These are phyloP conservation scores for Hansfordia pulvinata DNA, from an alignment of 2,329 filamentous ascomycete genomes.

Conservation along the genomic window DNA sequence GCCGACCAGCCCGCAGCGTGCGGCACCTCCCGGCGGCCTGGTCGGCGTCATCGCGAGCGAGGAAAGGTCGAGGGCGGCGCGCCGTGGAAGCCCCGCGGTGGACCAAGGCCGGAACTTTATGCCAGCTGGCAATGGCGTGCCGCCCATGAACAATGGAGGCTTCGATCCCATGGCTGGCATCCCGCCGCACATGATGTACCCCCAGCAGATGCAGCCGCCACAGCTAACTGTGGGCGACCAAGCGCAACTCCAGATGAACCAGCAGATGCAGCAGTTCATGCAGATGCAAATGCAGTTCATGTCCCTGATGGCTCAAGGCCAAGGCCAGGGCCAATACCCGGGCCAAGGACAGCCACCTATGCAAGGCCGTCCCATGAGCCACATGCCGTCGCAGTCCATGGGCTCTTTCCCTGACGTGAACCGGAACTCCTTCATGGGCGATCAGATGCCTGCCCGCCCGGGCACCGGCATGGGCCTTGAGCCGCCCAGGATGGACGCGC, in stretches of 20 bases:
- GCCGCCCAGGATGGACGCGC: constrained; percentile 26
- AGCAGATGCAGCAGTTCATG: constrained; percentile 80
- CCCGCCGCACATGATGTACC: constrained; percentile 36
- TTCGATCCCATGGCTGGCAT: constrained; percentile 37
- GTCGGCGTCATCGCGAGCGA: constrained; percentile 82
- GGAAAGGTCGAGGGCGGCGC: constrained; percentile 64
- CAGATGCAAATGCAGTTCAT: constrained; percentile 93
- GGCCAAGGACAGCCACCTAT: constrained; percentile 7
- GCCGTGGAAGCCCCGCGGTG: constrained; percentile 63
- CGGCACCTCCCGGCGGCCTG: constrained; percentile 58
- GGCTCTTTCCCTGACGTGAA: constrained; percentile 22
- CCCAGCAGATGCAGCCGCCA: constrained; percentile 17
- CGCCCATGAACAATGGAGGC: constrained; percentile 20
- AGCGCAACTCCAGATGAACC: constrained; percentile 66
- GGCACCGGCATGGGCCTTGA: constrained; percentile 31
- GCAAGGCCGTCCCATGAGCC: constrained; percentile 17
- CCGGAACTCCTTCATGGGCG: constrained; percentile 16
- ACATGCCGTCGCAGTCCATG: constrained; percentile 28
- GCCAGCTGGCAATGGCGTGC: constrained; percentile 15
- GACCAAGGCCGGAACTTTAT: constrained; percentile 30
- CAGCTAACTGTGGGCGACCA: constrained; percentile 50
- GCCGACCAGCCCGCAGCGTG: constrained; percentile 21
- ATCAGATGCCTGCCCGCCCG: constrained; percentile 18
- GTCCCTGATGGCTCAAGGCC: constrained; percentile 54
- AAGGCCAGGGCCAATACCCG: constrained; percentile 16